Base-by-base conservation (phyloP, 345 rosid species). In the Gossypium arboreum region DNA sequence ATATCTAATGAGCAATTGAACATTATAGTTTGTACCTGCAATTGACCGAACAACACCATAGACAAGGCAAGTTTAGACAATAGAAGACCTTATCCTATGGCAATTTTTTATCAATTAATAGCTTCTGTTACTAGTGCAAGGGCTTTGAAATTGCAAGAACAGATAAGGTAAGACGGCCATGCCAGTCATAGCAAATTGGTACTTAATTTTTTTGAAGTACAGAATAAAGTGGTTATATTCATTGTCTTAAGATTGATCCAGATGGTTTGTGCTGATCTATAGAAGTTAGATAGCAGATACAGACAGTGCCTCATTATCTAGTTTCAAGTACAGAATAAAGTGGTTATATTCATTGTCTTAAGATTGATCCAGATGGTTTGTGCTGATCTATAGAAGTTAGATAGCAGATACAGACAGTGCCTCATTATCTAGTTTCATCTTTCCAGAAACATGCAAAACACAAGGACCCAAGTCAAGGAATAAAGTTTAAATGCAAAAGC, bases 121-220 rank as follows among this genome's bases (percentile, higher is more conserved):
- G 18, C 71, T 47, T 68, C 9, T 13, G 12, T 25, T 47, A 47
- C 56, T 12, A 24, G 50, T 8, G 50, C 18, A 15, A 45, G 24
- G 71, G 55, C 39, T 67, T 67, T 45, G 71, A 45, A 62, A 15
- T 66, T 66, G 71, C 39, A 20, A 44, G 71, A 66, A 67, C 71
- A 67, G 71, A 67, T 22, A 45, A 12, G 34, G 50, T 34, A 67
- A 45, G 6, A 12, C 2, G 2, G n/a, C 17, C 71, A 66, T 27
- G 15, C 17, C 9, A n/a, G 50, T 63, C 15, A 17, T 17, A 60
- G 16, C 3, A 17, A 63, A 17, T 29, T 17, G 18, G 24, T 16
- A 8, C 47, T 63, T 8, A 24, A 68, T 10, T 29, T 68, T 68
- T 25, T 3, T 24, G 17, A 24, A 8, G 12, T 2, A 2, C 13